Base-by-base conservation (phyloP, 78 protist species). In the Speleostelium caveatum region DNA sequence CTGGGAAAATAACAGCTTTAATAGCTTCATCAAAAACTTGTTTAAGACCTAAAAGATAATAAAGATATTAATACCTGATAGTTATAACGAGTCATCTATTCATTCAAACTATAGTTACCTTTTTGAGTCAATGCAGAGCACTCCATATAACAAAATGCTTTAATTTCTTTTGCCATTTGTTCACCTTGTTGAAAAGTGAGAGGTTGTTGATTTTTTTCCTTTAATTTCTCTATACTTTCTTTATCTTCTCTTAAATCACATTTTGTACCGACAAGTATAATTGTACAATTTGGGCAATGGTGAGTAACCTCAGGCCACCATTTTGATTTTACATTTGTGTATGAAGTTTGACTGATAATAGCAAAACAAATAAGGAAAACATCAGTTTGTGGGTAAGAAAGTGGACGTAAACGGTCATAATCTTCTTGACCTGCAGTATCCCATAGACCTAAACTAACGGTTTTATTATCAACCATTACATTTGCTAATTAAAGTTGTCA, bases 341-440 rank as follows among this genome's bases (percentile, higher is more conserved):
- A 94, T 32, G 98, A 95, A 10, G 93, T 59, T 26, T 94, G 96
- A n/a, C 86, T 60, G 71, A 94, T 86, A 75, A 97, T 79, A 24
- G 93, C 75, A 45, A 92, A 92, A 49, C 95, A 92, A 56, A 96
- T 75, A 32, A 97, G 73, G 66, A 97, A 94, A 12, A 96, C 96
- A 53, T 96, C 97, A 39, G 96, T 95, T 26, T 93, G 89, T 36
- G 95, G 96, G 22, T 94, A 94, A 26, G 94, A 86, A 5, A 94
- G 59, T 58, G 98, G 98, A 22, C 99, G 63, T 21, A 97, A 76
- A 2, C 98, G 60, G 49, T 97, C 99, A 59, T 95, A 98, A 66
- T 94, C 96, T 56, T 97, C 98, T 85, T 95, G 96, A 30, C 98
- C 98, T 3, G 96, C 86, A 21, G 99, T 98, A 92, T 98, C 99